phyloP scores from a whole-genome alignment of 2,329 filamentous ascomycete genomes.

The Verticillium dahliae region DNA sequence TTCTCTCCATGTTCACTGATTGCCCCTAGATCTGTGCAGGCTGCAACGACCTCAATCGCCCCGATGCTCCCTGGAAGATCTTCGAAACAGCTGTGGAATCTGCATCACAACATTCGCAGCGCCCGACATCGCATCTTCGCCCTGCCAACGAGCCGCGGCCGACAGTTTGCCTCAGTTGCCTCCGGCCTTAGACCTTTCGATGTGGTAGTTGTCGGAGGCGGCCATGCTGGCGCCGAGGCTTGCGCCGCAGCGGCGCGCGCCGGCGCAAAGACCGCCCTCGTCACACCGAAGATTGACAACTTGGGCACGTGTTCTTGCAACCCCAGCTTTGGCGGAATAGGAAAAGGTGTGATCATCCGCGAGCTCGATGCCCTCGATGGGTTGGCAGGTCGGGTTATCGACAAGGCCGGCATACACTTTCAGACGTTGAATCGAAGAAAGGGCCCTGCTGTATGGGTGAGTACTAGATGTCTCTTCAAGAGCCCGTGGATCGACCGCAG shows the following conservation, averaged over 20 bases:
- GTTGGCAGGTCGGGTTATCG: slow-evolving; percentile 78
- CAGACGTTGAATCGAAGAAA: slow-evolving; percentile 82
- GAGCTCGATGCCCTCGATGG: slow-evolving; percentile 95
- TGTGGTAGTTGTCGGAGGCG: slow-evolving; percentile 92
- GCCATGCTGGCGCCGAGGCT: slow-evolving; percentile 92
- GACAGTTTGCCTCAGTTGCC: background rate
- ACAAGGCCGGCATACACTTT: slow-evolving; percentile 94
- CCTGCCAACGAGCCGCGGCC: background rate
- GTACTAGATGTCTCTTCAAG: slow-evolving; percentile 9
- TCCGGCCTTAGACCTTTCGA: slow-evolving; percentile 60
- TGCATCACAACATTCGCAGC: background rate
- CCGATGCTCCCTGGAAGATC: background rate
- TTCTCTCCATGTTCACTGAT: too few species aligned
- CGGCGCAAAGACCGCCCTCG: slow-evolving; percentile 80
- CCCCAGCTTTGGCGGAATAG: slow-evolving; percentile 95
- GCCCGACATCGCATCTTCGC: background rate
- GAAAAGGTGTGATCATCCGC: slow-evolving; percentile 91
- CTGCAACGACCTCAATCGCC: background rate
- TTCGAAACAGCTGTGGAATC: background rate
- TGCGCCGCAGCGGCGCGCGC: slow-evolving; percentile 83
- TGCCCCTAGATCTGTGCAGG: too few species aligned
- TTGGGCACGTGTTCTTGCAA: slow-evolving; percentile 96
- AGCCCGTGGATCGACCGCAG: background rate
- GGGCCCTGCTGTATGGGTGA: slow-evolving; percentile 85
- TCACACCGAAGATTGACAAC: slow-evolving; percentile 84